Base-by-base conservation (phyloP, 352 stramenopile genomes). In the Phytopythium oedochilum region DNA sequence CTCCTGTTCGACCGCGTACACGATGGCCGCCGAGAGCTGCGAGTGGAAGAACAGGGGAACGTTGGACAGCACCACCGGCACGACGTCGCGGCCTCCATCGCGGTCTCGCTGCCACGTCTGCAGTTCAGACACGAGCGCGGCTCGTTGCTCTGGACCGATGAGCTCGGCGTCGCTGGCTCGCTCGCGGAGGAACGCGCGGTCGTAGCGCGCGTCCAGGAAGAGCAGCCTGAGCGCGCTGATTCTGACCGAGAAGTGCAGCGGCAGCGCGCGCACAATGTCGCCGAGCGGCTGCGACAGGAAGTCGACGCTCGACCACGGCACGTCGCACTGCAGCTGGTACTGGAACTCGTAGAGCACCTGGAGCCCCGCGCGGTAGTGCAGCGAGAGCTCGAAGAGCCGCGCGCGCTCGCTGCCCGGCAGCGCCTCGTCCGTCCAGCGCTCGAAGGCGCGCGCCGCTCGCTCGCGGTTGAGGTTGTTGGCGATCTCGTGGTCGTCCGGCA, bases 21-120 rank as follows among this genome's bases (percentile, higher is more conserved):
- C 70, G 31, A 91, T 75, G 15, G 54, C 60, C 6, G 73, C 74
- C 4, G 78, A 73, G 2, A 85, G 36, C 9, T 53, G 40, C 29
- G 75, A 85, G 59, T 91, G 81, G 44, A 89, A 91, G 51, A 89
- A 89, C 2, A 91, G 63, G 20, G 81, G 81, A 43, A 91, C 66
- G 22, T 57, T 67, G 1, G 78, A 47, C 28, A 89, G 61, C 48
- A 89, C 68, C 15, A 89, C 72, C 2, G 61, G 17, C 53, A 48
- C 12, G 46, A 72, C 45, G 3, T 26, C 4, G 28, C 11, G 1
- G 10, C 18, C 44, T 17, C 38, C 26, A 8, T 63, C n/a, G 17
- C 58, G 18, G 8, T 68, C 44, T 17, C 52, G 12, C 15, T 39
- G 56, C 60, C 63, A 78, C 2, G 20, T 22, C 18, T 60, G 48